phyloP scores from a whole-genome alignment of 176 grass and related monocot genomes.

The Metroxylon sagu region DNA sequence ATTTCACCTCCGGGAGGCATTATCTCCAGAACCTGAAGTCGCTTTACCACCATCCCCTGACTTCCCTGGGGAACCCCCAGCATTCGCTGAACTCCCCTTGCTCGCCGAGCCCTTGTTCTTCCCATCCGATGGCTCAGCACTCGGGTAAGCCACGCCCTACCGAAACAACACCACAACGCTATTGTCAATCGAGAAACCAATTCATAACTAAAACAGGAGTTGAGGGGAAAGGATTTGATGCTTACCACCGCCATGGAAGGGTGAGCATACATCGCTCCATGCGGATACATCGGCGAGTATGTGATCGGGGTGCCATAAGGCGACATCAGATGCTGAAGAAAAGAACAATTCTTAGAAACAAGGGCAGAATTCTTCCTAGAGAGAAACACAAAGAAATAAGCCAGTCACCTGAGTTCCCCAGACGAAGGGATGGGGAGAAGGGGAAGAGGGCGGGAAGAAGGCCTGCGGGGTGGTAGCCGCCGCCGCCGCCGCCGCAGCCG shows the following conservation, averaged over 20 bases:
- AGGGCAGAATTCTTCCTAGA: background rate
- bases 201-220: background rate
- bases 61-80: slow-evolving; percentile 40
- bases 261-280: slow-evolving; percentile 76
- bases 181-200: background rate
- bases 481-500: slow-evolving; percentile 22
- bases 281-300: slow-evolving; percentile 51
- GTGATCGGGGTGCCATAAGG: slow-evolving; percentile 65
- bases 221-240: slow-evolving; percentile 1
- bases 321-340: slow-evolving; percentile 37
- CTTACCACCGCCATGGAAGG: slow-evolving; percentile 68
- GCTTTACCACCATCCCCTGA: background rate
- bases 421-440: slow-evolving; percentile 38
- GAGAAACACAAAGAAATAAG: no score
- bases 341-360: background rate
- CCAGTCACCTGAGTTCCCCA: slow-evolving; percentile 55
- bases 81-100: slow-evolving; percentile 34
- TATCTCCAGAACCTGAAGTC: slow-evolving; percentile 38
- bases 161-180: background rate
- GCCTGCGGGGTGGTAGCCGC: background rate
- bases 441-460: no score
- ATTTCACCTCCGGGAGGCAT: slow-evolving; percentile 53
- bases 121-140: slow-evolving; percentile 35
- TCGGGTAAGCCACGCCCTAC: slow-evolving; percentile 48
- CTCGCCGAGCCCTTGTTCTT: slow-evolving; percentile 45